phyloP scores from a whole-genome alignment of 805 yeast genomes.

The Starmerella floris region DNA sequence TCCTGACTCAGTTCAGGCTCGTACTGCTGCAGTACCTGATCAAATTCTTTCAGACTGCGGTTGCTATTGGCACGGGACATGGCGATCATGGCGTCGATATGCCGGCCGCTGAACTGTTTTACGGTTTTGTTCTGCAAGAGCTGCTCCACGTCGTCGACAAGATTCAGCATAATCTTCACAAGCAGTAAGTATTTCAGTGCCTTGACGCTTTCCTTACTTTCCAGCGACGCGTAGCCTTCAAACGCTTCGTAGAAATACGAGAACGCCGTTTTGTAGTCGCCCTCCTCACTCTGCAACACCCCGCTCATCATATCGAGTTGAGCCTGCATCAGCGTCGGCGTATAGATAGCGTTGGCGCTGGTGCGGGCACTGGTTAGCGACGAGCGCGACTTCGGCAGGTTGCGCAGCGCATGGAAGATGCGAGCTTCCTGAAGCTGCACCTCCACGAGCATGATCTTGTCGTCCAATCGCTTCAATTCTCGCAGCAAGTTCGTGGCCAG shows the following conservation, averaged over 20 bases:
- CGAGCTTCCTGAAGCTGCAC: constrained; percentile 85
- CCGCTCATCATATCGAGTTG: constrained; percentile 93
- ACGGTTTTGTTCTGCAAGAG: constrained; percentile 64
- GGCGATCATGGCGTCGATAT: constrained; percentile 91
- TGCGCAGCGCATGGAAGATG: constrained; percentile 81
- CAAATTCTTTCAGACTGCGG: constrained; percentile 83
- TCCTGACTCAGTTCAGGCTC: constrained; percentile 65
- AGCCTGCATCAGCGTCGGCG: constrained; percentile 88
- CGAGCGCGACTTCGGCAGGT: constrained; percentile 81
- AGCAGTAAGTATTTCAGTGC: constrained; percentile 85
- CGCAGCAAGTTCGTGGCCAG: constrained; percentile 58
- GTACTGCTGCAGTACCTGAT: constrained; percentile 61
- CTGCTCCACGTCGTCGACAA: constrained; percentile 71
- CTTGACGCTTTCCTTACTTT: constrained; percentile 41
- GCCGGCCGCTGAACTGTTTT: constrained; percentile 62
- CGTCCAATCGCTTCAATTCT: constrained; percentile 89
- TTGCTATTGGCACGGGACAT: constrained; percentile 80
- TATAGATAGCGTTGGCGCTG: constrained; percentile 90
- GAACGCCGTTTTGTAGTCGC: constrained; percentile 89
- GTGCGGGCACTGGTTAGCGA: constrained; percentile 91
- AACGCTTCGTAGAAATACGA: constrained; percentile 92
- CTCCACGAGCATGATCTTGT: constrained; percentile 86
- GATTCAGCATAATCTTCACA: constrained; percentile 83
- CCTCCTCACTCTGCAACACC: constrained; percentile 88
- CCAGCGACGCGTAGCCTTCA: constrained; percentile 69